Evolutionary conservation across 2,329 filamentous ascomycete species (phyloP).

Genomic region (Fusarium subtropicale): DNA sequence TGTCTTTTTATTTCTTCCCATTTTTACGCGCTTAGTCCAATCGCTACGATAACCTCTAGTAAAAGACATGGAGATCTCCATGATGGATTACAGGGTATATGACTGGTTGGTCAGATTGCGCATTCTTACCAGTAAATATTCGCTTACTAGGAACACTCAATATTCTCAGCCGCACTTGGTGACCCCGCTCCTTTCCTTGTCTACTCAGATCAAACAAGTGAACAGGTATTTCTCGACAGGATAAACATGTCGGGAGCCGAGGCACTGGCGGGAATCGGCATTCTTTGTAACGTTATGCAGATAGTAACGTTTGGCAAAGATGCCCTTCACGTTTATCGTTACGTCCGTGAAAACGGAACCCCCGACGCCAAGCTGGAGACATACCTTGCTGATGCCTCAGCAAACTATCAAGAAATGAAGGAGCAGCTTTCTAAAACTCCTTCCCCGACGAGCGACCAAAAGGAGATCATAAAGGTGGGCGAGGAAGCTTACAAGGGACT

Average conservation of each 20-base stretch:
- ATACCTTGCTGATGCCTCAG: background rate
- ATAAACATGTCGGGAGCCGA: background rate
- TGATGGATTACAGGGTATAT: background rate
- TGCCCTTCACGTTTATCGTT: background rate
- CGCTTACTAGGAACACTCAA: background rate
- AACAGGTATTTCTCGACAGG: background rate
- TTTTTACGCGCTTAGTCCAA: background rate
- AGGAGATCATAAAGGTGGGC: background rate
- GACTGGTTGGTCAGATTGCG: background rate
- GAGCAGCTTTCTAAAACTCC: rapidly evolving
- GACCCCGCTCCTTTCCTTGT: background rate
- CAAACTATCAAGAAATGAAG: background rate
- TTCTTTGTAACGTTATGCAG: conserved; percentile 1
- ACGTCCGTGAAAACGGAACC: background rate
- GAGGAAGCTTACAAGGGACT: background rate
- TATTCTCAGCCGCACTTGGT: background rate
- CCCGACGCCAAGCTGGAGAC: background rate
- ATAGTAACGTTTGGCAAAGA: background rate
- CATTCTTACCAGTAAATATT: background rate
- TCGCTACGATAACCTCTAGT: background rate
- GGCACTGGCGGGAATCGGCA: background rate
- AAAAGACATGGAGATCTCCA: background rate
- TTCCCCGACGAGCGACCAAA: rapidly evolving
- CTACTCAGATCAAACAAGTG: no score
- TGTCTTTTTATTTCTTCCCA: background rate